These are phyloP conservation scores for Crithidia acanthocephali DNA, from an alignment of 208 protist genomes.

Conservation along the genomic window DNA sequence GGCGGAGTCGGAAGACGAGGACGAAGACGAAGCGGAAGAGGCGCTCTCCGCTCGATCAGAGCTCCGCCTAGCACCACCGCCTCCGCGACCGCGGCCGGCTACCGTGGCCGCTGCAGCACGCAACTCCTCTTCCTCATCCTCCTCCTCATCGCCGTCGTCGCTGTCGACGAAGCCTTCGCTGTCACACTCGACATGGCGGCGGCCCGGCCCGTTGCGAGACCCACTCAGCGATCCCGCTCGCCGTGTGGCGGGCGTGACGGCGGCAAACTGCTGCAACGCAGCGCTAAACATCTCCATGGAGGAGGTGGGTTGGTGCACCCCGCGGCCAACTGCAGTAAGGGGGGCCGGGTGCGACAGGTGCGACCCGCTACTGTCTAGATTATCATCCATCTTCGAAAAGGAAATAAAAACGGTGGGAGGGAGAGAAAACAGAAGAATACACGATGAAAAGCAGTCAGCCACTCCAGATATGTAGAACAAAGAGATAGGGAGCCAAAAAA, in stretches of 20 bases:
- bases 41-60: neutral
- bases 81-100: too few species aligned
- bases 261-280: slow-evolving; percentile 20
- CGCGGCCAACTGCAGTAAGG: neutral
- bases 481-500: neutral
- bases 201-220: neutral
- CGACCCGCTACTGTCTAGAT: slow-evolving; percentile 16
- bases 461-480: neutral
- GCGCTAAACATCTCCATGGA: slow-evolving; percentile 16
- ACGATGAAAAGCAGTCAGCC: neutral
- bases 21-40: slow-evolving; percentile 12
- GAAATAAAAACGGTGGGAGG: too few species aligned
- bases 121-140: neutral
- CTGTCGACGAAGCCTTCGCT: slow-evolving; percentile 27
- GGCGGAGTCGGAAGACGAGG: slow-evolving; percentile 38
- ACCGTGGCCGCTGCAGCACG: neutral
- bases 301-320: neutral
- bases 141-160: slow-evolving; percentile 17
- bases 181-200: slow-evolving; percentile 30
- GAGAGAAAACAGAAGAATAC: too few species aligned
- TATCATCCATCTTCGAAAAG: slow-evolving; percentile 18
- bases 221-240: neutral
- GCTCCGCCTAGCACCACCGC: neutral
- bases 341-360: neutral
- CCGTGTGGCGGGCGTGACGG: neutral